Percentiles rank a stretch among this genome's conserved stretches.
phyloP scores from a whole-genome alignment of 352 stramenopile species.

The Globisporangium alternatum region DNA sequence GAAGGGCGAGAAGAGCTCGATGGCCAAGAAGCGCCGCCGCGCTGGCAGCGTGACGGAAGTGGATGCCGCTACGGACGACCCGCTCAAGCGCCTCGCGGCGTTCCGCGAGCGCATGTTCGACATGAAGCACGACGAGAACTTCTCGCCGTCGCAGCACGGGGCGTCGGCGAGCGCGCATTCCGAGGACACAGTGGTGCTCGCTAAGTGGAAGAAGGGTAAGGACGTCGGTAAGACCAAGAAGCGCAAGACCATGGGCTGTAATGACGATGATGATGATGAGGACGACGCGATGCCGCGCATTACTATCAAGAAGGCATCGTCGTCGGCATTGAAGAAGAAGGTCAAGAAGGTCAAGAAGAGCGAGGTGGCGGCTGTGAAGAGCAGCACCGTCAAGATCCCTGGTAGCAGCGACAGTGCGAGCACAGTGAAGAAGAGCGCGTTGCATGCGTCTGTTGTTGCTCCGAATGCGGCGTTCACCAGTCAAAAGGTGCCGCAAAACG shows the following conservation, averaged over 20 bases:
- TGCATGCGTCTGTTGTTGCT: neutral
- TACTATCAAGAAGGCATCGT: slow-evolving; percentile 24
- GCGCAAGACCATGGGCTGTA: slow-evolving; percentile 5
- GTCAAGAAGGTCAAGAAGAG: neutral
- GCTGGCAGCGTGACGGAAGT: slow-evolving; percentile 26
- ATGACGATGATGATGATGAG: slow-evolving; percentile 17
- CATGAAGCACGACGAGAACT: slow-evolving; percentile 20
- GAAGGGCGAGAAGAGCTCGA: slow-evolving; percentile 1
- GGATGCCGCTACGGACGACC: slow-evolving; percentile 23
- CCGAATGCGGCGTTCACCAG: too few species aligned
- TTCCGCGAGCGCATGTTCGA: slow-evolving; percentile 69
- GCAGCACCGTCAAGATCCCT: slow-evolving; percentile 17
- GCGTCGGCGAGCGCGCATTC: neutral
- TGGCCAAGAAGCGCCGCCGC: slow-evolving; percentile 33
- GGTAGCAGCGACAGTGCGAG: neutral
- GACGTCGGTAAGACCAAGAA: slow-evolving; percentile 30
- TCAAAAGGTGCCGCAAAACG: too few species aligned
- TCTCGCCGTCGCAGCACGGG: neutral
- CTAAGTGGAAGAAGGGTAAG: slow-evolving; percentile 38
- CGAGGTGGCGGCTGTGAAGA: slow-evolving; percentile 4
- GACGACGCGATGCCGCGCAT: slow-evolving; percentile 33
- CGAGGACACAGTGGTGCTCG: slow-evolving; percentile 29
- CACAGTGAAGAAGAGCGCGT: neutral
- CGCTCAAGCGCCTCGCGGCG: slow-evolving; percentile 36
- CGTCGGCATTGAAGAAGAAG: slow-evolving; percentile 24